phyloP scores from a whole-genome alignment of 805 yeast species.

The Teunomyces gatunensis region DNA sequence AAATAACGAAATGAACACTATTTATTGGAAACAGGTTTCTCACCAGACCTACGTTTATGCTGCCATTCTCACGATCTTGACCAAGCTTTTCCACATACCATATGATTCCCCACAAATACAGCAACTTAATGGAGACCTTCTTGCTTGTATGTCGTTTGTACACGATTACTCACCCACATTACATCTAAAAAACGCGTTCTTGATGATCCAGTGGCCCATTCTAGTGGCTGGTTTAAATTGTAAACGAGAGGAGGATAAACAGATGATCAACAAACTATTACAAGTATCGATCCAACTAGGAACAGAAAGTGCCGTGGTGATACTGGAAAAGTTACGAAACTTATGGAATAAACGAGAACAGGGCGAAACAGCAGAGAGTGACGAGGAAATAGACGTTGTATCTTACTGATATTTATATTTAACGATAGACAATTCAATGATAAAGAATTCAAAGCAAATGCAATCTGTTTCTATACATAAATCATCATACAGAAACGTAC shows the following conservation, averaged over 20 bases:
- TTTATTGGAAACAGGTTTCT: conserved; percentile 20
- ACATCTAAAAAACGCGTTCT: conserved; percentile 11
- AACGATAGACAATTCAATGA: not conserved
- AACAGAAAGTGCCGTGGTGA: conserved; percentile 17
- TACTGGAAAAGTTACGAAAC: conserved; percentile 11
- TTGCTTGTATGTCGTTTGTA: conserved; percentile 10
- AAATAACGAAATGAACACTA: conserved; percentile 5
- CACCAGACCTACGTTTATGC: conserved; percentile 18
- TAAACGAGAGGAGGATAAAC: conserved; percentile 12
- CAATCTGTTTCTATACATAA: not conserved
- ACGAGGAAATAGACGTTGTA: conserved; percentile 10
- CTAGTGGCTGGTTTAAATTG: conserved; percentile 19
- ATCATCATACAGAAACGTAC: not conserved
- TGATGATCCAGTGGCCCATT: conserved; percentile 25
- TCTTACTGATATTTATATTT: not conserved
- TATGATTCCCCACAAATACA: conserved; percentile 17
- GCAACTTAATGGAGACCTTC: conserved; percentile 9
- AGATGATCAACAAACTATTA: conserved; percentile 12
- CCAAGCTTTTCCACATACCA: conserved; percentile 13
- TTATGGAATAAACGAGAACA: conserved; percentile 13
- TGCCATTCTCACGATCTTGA: conserved; percentile 14
- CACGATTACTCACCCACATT: conserved; percentile 5
- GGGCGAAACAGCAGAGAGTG: conserved; percentile 7
- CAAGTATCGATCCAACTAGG: conserved; percentile 14
- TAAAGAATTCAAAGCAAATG: not conserved